These are phyloP conservation scores for Tulasnella sp. DNA, from an alignment of 768 basidiomycete genomes.

Conservation along the genomic window DNA sequence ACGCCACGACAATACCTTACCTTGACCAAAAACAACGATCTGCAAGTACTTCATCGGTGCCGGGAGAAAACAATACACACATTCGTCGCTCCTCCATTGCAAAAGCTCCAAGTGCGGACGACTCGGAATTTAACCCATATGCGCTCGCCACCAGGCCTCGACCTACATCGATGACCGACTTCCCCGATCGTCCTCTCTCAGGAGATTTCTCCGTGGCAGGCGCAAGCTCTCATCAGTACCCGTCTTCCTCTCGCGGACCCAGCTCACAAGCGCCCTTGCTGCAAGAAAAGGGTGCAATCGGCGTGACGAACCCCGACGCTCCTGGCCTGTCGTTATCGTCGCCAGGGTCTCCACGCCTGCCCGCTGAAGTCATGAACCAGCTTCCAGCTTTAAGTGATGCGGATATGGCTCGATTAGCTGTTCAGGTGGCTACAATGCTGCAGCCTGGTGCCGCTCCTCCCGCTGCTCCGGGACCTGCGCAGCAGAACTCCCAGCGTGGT, in stretches of 20 bases:
- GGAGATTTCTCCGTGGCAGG: neutral
- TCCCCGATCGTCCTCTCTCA: neutral
- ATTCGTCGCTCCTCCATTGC: neutral
- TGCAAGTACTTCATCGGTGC: neutral
- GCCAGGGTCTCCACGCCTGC: neutral
- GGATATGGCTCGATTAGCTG: neutral
- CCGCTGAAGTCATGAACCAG: neutral
- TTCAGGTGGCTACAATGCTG: neutral
- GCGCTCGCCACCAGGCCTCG: neutral
- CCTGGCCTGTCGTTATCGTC: neutral
- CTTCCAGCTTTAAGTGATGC: neutral
- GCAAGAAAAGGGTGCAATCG: neutral
- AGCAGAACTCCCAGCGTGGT: neutral
- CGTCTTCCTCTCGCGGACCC: neutral
- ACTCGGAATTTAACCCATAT: neutral
- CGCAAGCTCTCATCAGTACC: neutral
- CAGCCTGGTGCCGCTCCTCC: neutral
- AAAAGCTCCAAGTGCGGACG: neutral
- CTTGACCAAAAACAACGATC: neutral
- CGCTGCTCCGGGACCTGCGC: no score
- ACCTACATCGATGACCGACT: conserved; percentile 5
- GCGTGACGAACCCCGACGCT: neutral
- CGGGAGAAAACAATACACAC: neutral
- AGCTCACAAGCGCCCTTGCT: neutral
- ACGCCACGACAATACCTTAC: neutral